Evolutionary conservation across 305 asterid genomes (phyloP), one percentile per base, ranked within the genome.

Genomic region (Fraxinus ornus): DNA sequence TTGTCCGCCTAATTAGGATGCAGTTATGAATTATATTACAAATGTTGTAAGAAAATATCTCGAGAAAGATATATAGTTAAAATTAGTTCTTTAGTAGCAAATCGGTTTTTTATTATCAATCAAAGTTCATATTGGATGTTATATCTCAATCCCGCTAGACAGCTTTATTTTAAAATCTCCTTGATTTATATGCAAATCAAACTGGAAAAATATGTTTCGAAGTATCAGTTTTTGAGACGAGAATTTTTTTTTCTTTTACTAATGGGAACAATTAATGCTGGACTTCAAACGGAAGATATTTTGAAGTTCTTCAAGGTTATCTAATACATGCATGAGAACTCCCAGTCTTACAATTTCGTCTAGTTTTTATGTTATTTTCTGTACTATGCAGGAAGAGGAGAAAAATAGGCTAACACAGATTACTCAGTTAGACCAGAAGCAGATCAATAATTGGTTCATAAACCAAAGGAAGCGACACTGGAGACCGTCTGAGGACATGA

Each of bases 361-460:
- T 70, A 70, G 35, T 30, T 28, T 26, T 6, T 13, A 70, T 5
- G 12, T 32, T 70, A 15, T 30, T 24, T 62, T 62, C 72, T 62
- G 17, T 24, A 21, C 33, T 24, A 1, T 70, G n/a, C 85, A 91
- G 95, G 94, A 91, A 68, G 93, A 83, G 26, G 94, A 92, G 82
- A 92, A 92, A 78, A 80, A 75, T 39, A 77, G 78, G 81, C 78
- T 92, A 57, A 87, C 90, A 5, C 89, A 86, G 74, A 79, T 60
- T 44, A 92, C 94, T 0, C 90, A 92, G 5, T 82, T 92, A 35
- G 92, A 90, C 78, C 92, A 84, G 49, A 90, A 92, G 85, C 93
- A 92, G 87, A 90, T 92, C 62, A 92, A 89, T 85, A 91, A 91
- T 79, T 91, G 95, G 95, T 91, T 91, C 82, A 89, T 91, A n/a